These are phyloP conservation scores for Vaccinium corymbosum DNA, from an alignment of 148 eudicot species.

Conservation along the genomic window DNA sequence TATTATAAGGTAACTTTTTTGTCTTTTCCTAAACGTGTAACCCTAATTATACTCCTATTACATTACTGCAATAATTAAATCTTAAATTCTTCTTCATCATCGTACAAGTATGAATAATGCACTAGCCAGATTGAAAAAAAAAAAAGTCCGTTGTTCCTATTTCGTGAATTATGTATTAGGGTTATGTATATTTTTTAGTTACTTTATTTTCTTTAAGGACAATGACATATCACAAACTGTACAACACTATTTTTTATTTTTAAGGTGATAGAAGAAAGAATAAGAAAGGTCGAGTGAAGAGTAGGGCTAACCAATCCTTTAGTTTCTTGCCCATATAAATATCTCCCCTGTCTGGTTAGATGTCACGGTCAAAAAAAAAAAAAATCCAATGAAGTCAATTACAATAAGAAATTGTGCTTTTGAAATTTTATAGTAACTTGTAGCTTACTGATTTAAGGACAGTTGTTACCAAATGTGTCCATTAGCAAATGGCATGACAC, in stretches of 20 bases:
- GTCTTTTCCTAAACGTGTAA: not conserved
- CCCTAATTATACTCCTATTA: not conserved
- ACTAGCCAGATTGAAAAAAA: no score
- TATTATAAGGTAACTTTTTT: not conserved
- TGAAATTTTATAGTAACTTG: not conserved
- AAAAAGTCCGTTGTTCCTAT: not conserved
- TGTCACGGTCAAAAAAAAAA: no score
- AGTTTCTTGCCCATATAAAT: not conserved
- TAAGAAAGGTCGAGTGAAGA: not conserved
- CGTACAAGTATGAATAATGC: no score
- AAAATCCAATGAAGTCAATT: no score
- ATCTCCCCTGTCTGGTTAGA: not conserved
- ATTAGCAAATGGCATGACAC: not conserved
- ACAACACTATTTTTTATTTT: not conserved
- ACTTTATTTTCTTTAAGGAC: not conserved
- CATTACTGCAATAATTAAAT: not conserved
- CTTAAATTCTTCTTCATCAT: not conserved
- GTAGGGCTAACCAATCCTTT: not conserved
- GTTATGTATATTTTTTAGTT: not conserved
- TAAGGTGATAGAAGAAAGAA: not conserved
- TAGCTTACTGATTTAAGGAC: not conserved
- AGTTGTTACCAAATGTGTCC: not conserved
- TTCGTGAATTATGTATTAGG: not conserved
- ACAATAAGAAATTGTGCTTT: no score
- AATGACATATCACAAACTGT: not conserved